phyloP scores from a whole-genome alignment of 208 protist species.

The Trypanosoma lewisi region DNA sequence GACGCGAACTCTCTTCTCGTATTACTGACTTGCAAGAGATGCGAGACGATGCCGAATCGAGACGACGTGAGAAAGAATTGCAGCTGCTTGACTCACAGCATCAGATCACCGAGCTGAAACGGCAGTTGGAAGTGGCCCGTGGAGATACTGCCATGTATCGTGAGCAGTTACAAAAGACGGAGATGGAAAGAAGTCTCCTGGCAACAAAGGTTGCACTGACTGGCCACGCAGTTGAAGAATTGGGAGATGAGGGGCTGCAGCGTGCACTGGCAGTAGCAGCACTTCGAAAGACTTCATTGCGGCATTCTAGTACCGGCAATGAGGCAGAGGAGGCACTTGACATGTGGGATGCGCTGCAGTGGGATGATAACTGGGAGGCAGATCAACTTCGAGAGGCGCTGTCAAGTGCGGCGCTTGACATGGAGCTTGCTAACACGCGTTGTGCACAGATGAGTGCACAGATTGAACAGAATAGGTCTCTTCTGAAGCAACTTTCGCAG shows the following conservation, averaged over 20 bases:
- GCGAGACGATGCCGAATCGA: conserved; percentile 60
- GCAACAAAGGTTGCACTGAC: conserved; percentile 37
- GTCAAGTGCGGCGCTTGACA: conserved; percentile 73
- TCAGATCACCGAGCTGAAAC: conserved; percentile 46
- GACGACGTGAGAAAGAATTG: conserved; percentile 59
- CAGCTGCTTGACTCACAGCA: conserved; percentile 45
- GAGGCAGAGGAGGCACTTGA: conserved; percentile 42
- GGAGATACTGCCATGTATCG: conserved; percentile 52
- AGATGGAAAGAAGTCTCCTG: conserved; percentile 41
- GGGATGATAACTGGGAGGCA: conserved; percentile 79
- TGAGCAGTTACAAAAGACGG: conserved; percentile 44
- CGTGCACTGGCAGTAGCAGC: conserved; percentile 67
- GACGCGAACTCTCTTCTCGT: conserved; percentile 64
- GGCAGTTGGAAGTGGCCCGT: conserved; percentile 35
- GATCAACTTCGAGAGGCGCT: conserved; percentile 77
- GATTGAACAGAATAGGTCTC: conserved; percentile 41
- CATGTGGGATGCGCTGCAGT: conserved; percentile 66
- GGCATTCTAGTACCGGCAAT: background rate
- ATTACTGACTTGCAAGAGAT: conserved; percentile 67
- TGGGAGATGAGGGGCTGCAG: conserved; percentile 68
- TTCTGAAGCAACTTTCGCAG: conserved; percentile 36
- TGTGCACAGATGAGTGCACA: conserved; percentile 60
- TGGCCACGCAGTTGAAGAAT: conserved; percentile 41
- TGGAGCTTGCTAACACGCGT: conserved; percentile 78
- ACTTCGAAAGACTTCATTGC: conserved; percentile 29